These are phyloP conservation scores for Pezicula neosporulosa DNA, from an alignment of 2,329 filamentous ascomycete species.

Conservation along the genomic window DNA sequence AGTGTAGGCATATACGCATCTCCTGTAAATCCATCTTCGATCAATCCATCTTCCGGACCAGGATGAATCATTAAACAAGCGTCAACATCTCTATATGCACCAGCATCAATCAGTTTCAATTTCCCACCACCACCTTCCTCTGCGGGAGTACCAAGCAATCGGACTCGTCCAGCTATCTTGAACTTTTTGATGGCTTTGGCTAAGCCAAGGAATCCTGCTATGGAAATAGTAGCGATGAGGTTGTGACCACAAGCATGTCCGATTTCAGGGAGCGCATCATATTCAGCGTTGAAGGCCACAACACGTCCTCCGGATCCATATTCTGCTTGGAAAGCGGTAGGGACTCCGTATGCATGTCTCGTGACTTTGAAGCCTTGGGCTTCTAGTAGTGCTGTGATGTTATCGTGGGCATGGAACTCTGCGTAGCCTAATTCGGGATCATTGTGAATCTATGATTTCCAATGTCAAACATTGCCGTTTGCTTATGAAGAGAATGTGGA, in stretches of 20 bases:
- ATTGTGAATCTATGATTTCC: conserved; percentile 32
- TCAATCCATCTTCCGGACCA: conserved; percentile 13
- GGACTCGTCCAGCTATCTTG: conserved; percentile 17
- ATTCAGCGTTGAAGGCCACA: conserved; percentile 38
- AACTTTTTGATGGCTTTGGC: conserved; percentile 9
- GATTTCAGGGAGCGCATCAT: conserved; percentile 42
- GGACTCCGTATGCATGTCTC: conserved; percentile 44
- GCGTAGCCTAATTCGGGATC: conserved; percentile 47
- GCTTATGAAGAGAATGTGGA: too few species aligned
- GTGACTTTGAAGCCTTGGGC: conserved; percentile 40
- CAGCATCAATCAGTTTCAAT: conserved; percentile 36
- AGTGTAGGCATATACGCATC: conserved; percentile 32
- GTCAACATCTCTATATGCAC: conserved; percentile 34
- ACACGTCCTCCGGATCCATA: conserved; percentile 37
- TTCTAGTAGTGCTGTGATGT: conserved; percentile 40
- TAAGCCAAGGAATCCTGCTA: conserved; percentile 32
- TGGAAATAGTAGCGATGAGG: conserved; percentile 31
- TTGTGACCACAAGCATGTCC: conserved; percentile 38
- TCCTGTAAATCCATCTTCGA: conserved; percentile 40
- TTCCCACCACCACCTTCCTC: conserved; percentile 25
- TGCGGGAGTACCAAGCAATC: conserved; percentile 15
- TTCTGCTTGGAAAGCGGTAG: conserved; percentile 46
- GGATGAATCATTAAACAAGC: conserved; percentile 34
- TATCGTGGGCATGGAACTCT: conserved; percentile 46
- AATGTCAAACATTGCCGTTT: conserved; percentile 23